Base-by-base conservation (phyloP, 2,329 filamentous ascomycete species). In the Stagonosporopsis chrysanthemi region DNA sequence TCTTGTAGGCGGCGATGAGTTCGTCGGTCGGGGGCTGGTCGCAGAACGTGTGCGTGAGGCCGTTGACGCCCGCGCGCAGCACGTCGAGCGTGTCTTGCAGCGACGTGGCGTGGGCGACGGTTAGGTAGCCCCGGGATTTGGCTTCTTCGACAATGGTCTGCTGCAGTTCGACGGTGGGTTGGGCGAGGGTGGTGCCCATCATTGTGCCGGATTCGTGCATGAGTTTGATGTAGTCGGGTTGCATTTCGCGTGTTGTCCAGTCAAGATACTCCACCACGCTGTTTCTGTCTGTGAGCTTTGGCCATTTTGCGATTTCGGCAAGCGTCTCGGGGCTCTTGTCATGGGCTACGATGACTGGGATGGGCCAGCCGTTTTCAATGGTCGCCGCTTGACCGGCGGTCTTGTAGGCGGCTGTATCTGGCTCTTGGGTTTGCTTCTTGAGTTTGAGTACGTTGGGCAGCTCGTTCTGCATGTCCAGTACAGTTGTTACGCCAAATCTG, bases 321-420 rank as follows among this genome's bases (percentile, higher is more conserved):
- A 65, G 57, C 11, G 70, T 79, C 65, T 76, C 69, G 22, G 57
- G 58, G 60, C 72, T 66, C 39, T 77, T 73, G 55, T 79, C 70
- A 50, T 76, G 73, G 12, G 75, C 75, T 5, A 72, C 68, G 31
- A 81, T 76, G 6, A 82, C 73, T 0, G 78, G 75, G 55, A 75
- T 76, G 0, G 83, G 82, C 82, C 82, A 85, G 2, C 82, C 82
- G 35, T 79, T 81, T 5, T 81, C 76, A 29, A 84, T 79, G 0
- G 82, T 84, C 5, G 82, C 82, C 0, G 79, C 77, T 60, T 78
- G 75, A 11, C 80, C 79, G 2, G 79, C 78, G 1, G 77, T 81
- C 63, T 83, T 84, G 64, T 83, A 77, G 52, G 82, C 79, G 6
- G 81, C 80, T 58, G 64, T 82, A 66, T 67, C 73, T 53, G 57